Conservation (phyloP, 2,329 filamentous ascomycete species). For the Fusarium cyanostomum region DNA sequence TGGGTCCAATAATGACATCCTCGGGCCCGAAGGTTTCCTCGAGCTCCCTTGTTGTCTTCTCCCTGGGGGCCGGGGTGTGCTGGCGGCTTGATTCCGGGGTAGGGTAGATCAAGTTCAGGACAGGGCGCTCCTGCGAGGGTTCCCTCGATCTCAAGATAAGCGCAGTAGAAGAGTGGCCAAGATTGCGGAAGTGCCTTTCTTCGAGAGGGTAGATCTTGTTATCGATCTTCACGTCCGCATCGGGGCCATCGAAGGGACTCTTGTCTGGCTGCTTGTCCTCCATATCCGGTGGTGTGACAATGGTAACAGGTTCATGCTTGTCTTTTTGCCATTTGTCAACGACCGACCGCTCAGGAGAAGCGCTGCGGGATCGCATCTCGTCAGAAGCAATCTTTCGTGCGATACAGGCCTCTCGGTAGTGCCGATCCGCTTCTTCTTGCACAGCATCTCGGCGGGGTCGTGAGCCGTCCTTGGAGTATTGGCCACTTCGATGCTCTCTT, state of each 20-base stretch:
- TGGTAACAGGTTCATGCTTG: slow-evolving; percentile 52
- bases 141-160: slow-evolving; percentile 58
- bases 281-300: slow-evolving; percentile 66
- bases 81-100: slow-evolving; percentile 59
- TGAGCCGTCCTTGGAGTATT: slow-evolving; percentile 46
- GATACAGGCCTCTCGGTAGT: slow-evolving; percentile 65
- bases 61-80: slow-evolving; percentile 55
- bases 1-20: slow-evolving; percentile 52
- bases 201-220: slow-evolving; percentile 65
- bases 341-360: slow-evolving; percentile 63
- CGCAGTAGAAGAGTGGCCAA: slow-evolving; percentile 38
- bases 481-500: slow-evolving; percentile 45
- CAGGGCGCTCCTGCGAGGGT: slow-evolving; percentile 63
- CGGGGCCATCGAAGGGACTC: slow-evolving; percentile 64
- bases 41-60: slow-evolving; percentile 22
- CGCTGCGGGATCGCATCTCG: slow-evolving; percentile 62
- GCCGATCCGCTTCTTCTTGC: slow-evolving; percentile 66
- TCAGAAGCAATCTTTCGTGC: slow-evolving; percentile 64
- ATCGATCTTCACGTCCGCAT: slow-evolving; percentile 72
- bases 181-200: slow-evolving; percentile 51
- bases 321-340: slow-evolving; percentile 62
- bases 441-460: slow-evolving; percentile 54
- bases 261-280: slow-evolving; percentile 54
- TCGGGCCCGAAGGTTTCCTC: slow-evolving; percentile 37
- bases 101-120: slow-evolving; percentile 69